Evolutionary conservation across 2,329 filamentous ascomycete species (phyloP).

Genomic region (Eutypa lata): DNA sequence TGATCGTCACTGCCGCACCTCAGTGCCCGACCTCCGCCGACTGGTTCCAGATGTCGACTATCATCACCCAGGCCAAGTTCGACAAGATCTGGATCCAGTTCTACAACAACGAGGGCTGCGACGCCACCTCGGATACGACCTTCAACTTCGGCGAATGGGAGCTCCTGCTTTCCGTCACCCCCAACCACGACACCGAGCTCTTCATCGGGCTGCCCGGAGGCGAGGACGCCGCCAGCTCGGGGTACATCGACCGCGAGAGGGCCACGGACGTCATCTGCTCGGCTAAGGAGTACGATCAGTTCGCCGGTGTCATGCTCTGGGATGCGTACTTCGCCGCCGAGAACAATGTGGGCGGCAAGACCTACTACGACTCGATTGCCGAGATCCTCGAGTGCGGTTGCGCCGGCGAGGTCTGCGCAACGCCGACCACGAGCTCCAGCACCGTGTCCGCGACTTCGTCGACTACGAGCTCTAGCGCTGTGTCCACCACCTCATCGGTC

Average conservation of each 20-base stretch:
- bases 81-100: slow-evolving; percentile 46
- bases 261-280: slow-evolving; percentile 37
- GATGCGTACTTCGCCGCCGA: slow-evolving; percentile 34
- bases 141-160: slow-evolving; percentile 46
- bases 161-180: slow-evolving; percentile 27
- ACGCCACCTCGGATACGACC: slow-evolving; percentile 21
- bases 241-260: slow-evolving; percentile 31
- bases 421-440: neutral
- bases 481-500: slow-evolving; percentile 1
- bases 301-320: slow-evolving; percentile 46
- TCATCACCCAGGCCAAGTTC: slow-evolving; percentile 32
- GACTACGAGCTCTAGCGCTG: neutral
- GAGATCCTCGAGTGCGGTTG: slow-evolving; percentile 35
- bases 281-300: slow-evolving; percentile 32
- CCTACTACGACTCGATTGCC: slow-evolving; percentile 34
- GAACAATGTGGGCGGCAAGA: slow-evolving; percentile 32
- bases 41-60: slow-evolving; percentile 40
- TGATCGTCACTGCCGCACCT: slow-evolving; percentile 39
- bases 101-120: slow-evolving; percentile 44
- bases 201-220: slow-evolving; percentile 42
- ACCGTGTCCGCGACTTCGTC: neutral
- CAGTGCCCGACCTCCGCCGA: slow-evolving; percentile 37
- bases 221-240: slow-evolving; percentile 22
- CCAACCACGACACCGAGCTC: slow-evolving; percentile 41
- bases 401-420: slow-evolving; percentile 17